Evolutionary conservation across 805 yeast species (phyloP).

Genomic region (Spathaspora hagerdaliae): DNA sequence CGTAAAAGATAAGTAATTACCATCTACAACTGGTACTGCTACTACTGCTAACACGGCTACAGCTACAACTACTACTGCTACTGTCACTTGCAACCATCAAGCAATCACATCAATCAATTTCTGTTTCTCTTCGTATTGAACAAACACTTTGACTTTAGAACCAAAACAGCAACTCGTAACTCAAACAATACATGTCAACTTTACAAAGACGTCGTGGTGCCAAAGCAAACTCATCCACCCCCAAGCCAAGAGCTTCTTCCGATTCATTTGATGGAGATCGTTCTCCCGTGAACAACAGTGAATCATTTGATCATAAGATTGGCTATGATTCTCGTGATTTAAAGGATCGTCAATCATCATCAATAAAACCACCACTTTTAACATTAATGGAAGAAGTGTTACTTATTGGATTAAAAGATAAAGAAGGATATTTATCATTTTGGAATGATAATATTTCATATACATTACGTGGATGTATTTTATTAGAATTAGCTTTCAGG

Average conservation of each 20-base stretch:
- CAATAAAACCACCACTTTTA: conserved; percentile 57
- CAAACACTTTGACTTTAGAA: neutral
- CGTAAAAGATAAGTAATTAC: too few relatives aligned
- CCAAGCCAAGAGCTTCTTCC: conserved; percentile 14
- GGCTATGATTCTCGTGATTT: conserved; percentile 80
- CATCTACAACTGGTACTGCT: too few relatives aligned
- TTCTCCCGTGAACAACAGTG: conserved; percentile 11
- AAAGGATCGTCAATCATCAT: conserved; percentile 27
- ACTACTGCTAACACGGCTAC: too few relatives aligned
- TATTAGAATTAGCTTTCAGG: conserved; percentile 88
- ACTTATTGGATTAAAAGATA: conserved; percentile 88
- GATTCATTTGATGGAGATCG: conserved; percentile 22
- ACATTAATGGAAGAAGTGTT: conserved; percentile 97
- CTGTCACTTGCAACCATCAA: too few relatives aligned
- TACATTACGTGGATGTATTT: conserved; percentile 90
- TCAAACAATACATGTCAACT: conserved; percentile 19
- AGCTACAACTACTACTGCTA: too few relatives aligned
- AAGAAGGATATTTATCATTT: conserved; percentile 92
- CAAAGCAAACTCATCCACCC: conserved; percentile 19
- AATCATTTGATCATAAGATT: conserved; percentile 51
- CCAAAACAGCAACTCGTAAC: neutral
- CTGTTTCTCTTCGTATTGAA: neutral
- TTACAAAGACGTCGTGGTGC: conserved; percentile 77
- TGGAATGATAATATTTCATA: conserved; percentile 98
- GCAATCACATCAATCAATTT: neutral